A percentile compares a stretch with the other conserved stretches of the same genome.
Evolutionary conservation across 148 eudicot species (phyloP).

Genomic region (Rhododendron henanense): DNA sequence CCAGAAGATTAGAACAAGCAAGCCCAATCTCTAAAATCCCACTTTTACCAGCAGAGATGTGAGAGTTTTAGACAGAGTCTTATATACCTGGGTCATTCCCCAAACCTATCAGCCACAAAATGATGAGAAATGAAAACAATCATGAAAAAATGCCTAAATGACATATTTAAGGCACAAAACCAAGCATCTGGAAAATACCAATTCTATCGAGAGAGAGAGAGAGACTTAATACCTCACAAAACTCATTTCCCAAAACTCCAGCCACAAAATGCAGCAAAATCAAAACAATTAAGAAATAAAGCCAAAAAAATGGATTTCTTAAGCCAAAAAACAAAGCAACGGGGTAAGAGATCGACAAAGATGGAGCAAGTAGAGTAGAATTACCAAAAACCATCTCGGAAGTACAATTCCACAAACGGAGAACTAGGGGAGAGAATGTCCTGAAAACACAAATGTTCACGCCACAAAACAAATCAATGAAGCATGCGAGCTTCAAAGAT

Average conservation of each 20-base stretch:
- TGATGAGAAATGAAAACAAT: no score
- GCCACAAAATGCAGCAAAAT: not conserved
- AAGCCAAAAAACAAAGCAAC: not conserved
- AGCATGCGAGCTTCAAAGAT: not conserved
- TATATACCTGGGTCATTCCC: not conserved
- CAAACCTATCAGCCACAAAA: not conserved
- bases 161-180: not conserved
- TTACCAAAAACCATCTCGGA: slow-evolving; percentile 20
- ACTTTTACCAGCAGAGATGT: not conserved
- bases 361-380: not conserved
- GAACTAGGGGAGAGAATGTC: not conserved
- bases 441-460: slow-evolving; percentile 1
- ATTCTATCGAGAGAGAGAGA: not conserved
- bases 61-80: not conserved
- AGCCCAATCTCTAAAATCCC: not conserved
- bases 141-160: not conserved
- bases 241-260: not conserved
- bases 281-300: not conserved
- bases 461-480: not conserved
- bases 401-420: not conserved
- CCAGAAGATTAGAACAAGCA: not conserved
- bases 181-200: not conserved
- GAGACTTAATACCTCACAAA: not conserved
- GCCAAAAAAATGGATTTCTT: not conserved
- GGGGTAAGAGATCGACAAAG: not conserved